Evolutionary conservation across 2,329 filamentous ascomycete species (phyloP).

Genomic region (Aspergillus sp.): DNA sequence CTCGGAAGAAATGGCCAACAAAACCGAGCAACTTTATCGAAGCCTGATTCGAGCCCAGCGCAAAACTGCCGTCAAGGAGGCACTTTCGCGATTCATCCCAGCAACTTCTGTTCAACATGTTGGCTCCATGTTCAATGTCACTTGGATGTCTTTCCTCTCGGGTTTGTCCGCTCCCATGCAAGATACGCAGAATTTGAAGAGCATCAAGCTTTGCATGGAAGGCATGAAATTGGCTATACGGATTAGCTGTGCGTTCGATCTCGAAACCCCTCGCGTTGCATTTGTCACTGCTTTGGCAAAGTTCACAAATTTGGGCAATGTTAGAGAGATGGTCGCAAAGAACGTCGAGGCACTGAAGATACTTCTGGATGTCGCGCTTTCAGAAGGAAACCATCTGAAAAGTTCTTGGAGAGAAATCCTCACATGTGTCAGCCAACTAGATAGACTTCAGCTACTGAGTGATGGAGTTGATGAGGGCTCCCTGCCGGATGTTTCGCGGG

Average conservation of each 20-base stretch:
- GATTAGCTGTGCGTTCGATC: slow-evolving; percentile 88
- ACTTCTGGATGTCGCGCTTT: slow-evolving; percentile 85
- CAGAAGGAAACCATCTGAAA: slow-evolving; percentile 84
- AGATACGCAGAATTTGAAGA: slow-evolving; percentile 87
- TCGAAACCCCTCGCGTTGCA: slow-evolving; percentile 89
- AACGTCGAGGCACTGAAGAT: slow-evolving; percentile 93
- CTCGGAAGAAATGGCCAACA: slow-evolving; percentile 87
- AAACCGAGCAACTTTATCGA: slow-evolving; percentile 85
- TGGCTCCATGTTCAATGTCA: slow-evolving; percentile 97
- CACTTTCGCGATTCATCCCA: slow-evolving; percentile 74
- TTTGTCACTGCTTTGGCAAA: slow-evolving; percentile 92
- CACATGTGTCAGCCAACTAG: slow-evolving; percentile 92
- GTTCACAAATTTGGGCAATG: slow-evolving; percentile 92
- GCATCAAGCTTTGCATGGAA: slow-evolving; percentile 89
- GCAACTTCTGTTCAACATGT: slow-evolving; percentile 93
- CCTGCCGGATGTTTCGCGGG: slow-evolving; percentile 87
- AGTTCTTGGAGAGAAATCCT: slow-evolving; percentile 95
- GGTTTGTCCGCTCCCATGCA: slow-evolving; percentile 91
- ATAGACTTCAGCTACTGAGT: slow-evolving; percentile 90
- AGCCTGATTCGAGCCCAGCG: slow-evolving; percentile 87
- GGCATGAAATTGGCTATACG: slow-evolving; percentile 92
- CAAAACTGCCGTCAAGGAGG: slow-evolving; percentile 70
- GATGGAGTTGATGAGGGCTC: slow-evolving; percentile 90
- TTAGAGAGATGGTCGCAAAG: slow-evolving; percentile 92
- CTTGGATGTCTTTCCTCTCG: slow-evolving; percentile 99